Percentiles rank a stretch among this genome's conserved stretches.
Conservation (phyloP, 139 green algal genomes). For the Microglena sp. region DNA sequence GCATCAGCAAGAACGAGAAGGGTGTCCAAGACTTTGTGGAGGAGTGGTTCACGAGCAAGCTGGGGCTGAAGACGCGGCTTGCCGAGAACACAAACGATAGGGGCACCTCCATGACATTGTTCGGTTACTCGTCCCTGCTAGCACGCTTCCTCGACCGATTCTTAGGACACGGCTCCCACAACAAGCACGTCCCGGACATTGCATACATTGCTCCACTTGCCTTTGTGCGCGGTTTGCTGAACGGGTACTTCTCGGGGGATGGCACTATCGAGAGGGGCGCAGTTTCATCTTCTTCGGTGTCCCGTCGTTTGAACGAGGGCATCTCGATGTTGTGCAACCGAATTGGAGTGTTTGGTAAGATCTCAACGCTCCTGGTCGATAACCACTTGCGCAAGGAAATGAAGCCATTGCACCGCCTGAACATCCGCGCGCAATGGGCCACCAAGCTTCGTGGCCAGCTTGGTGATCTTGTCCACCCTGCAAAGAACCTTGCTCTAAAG, state of each 20-base stretch:
- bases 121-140: too few relatives aligned
- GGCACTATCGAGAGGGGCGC: neutral
- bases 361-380: neutral
- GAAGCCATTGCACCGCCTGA: neutral
- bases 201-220: neutral
- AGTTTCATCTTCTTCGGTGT: neutral
- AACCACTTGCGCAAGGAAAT: neutral
- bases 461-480: too few relatives aligned
- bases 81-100: too few relatives aligned
- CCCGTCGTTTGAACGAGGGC: neutral
- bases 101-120: too few relatives aligned
- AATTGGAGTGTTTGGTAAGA: conserved; percentile 4
- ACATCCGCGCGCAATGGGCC: neutral
- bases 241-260: conserved; percentile 8
- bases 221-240: conserved; percentile 8
- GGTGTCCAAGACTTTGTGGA: too few relatives aligned
- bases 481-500: too few relatives aligned
- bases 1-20: too few relatives aligned
- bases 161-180: too few relatives aligned
- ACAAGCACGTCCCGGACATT: conserved; percentile 7
- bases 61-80: too few relatives aligned
- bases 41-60: too few relatives aligned
- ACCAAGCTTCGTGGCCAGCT: too few relatives aligned
- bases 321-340: conserved; percentile 6
- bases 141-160: too few relatives aligned